Base-by-base conservation (phyloP, 2,329 filamentous ascomycete species). In the Talaromyces islandicus region DNA sequence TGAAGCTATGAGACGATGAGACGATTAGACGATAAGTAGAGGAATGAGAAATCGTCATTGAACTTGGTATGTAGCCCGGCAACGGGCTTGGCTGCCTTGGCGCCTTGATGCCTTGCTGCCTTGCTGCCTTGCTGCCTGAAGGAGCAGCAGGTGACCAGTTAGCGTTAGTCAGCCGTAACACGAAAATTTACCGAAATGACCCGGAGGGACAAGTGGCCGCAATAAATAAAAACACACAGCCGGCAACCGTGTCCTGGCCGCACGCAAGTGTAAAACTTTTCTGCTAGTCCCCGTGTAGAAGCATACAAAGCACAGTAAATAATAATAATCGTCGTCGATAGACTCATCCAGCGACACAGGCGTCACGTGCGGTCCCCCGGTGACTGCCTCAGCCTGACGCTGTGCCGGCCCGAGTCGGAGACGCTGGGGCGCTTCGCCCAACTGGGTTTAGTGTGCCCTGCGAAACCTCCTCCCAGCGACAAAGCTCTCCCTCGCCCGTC, bases 401-500 rank as follows among this genome's bases (percentile, higher is more conserved):
- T 21, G 43, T 24, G 48, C 24, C 48, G 58, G 58, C 72, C 71
- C 69, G 69, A 71, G 68, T 73, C 72, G 73, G 72, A 75, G 68
- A 64, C 66, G 61, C 60, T 67, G 67, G 67, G 67, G 66, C 70
- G 71, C 70, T 73, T 68, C 71, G 73, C 55, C 59, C 71, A 72
- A 75, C 69, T 66, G 66, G 70, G 73, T 68, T 71, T 75, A 75
- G 73, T 70, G 70, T 64, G 64, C 69, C 69, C 68, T 68, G 72
- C 70, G 73, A 71, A 73, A 74, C 70, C 72, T 70, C 69, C 69
- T 71, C 70, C 71, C 69, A 68, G 70, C 70, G 69, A 73, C 68
- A 74, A 75, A 76, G 71, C 73, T 75, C 70, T 74, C 71, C 70
- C 70, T 43, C 38, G 29, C 57, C 54, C 60, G 48, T 62, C 57